Conservation (phyloP, 2,329 filamentous ascomycete species). For the Niveomyces coronatus region DNA sequence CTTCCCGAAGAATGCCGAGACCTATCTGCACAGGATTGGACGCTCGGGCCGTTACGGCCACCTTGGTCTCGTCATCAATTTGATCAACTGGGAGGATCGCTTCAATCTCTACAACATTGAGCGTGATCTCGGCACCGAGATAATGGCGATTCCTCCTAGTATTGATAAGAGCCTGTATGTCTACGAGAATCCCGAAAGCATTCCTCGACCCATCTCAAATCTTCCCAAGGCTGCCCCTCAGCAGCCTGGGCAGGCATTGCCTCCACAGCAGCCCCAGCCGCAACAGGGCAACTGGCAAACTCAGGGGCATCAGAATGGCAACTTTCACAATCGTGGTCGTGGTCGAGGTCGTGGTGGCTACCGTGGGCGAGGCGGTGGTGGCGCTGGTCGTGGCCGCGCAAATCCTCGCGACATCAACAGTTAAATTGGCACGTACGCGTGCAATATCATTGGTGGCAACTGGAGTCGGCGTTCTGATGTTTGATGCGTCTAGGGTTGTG, state of each 20-base stretch:
- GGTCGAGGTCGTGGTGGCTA: slow-evolving; percentile 28
- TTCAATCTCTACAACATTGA: slow-evolving; percentile 99
- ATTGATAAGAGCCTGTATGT: slow-evolving; percentile 99
- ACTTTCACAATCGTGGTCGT: slow-evolving; percentile 26
- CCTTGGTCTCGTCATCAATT: slow-evolving; percentile 92
- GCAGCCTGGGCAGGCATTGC: slow-evolving; percentile 17
- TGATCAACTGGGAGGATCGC: slow-evolving; percentile 98
- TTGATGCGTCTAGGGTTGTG: too few relatives aligned
- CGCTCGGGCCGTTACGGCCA: slow-evolving; percentile 96
- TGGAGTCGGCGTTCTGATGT: slow-evolving; percentile 13
- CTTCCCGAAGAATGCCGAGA: slow-evolving; percentile 98
- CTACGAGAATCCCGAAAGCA: slow-evolving; percentile 91
- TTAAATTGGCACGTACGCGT: slow-evolving; percentile 18
- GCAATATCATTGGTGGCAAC: slow-evolving; percentile 18
- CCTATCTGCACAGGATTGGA: slow-evolving; percentile 95
- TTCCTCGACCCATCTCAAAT: slow-evolving; percentile 67
- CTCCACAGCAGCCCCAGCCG: slow-evolving; percentile 19
- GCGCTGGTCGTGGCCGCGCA: slow-evolving; percentile 18
- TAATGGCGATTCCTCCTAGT: slow-evolving; percentile 83
- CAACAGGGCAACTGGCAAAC: slow-evolving; percentile 32
- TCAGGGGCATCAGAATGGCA: slow-evolving; percentile 28
- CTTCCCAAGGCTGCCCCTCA: slow-evolving; percentile 24
- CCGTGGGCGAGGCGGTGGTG: slow-evolving; percentile 22
- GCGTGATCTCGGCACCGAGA: slow-evolving; percentile 92
- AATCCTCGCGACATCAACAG: slow-evolving; percentile 24